A percentile compares a stretch with the other conserved stretches of the same genome.
These are phyloP conservation scores for Aspergillus ochraceoroseus DNA, from an alignment of 2,329 filamentous ascomycete species.

Conservation along the genomic window DNA sequence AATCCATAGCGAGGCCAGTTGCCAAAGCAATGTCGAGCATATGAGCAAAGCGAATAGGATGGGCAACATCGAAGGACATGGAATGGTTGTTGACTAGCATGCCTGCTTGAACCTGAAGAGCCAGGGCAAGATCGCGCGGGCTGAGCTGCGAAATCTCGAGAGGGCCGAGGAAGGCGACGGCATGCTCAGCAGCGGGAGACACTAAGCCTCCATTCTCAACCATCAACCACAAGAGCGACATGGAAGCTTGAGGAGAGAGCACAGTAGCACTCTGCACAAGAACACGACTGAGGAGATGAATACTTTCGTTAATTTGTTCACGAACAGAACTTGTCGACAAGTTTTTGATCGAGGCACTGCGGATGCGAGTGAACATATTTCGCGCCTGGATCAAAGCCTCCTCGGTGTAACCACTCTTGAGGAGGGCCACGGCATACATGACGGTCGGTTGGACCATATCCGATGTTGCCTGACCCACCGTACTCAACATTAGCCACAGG, in stretches of 20 bases:
- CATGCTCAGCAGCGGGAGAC: conserved; percentile 55
- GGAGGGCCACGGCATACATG: conserved; percentile 85
- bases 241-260: conserved; percentile 52
- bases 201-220: conserved; percentile 60
- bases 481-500: conserved; percentile 72
- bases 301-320: conserved; percentile 82
- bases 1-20: conserved; percentile 51
- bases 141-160: conserved; percentile 55
- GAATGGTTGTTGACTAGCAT: conserved; percentile 40
- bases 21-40: conserved; percentile 56
- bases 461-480: conserved; percentile 53
- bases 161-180: conserved; percentile 57
- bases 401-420: conserved; percentile 77
- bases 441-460: conserved; percentile 79
- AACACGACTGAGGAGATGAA: conserved; percentile 62
- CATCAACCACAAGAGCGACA: conserved; percentile 61
- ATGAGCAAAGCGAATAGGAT: conserved; percentile 57
- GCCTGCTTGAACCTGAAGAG: conserved; percentile 56
- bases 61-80: conserved; percentile 51
- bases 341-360: conserved; percentile 53
- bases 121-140: conserved; percentile 50
- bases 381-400: conserved; percentile 75
- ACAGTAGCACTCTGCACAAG: conserved; percentile 51
- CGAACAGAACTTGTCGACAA: conserved; percentile 52
- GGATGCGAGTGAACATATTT: conserved; percentile 80